Conservation (phyloP, 495 filamentous ascomycete genomes). For the Hypomontagnella monticulosa region DNA sequence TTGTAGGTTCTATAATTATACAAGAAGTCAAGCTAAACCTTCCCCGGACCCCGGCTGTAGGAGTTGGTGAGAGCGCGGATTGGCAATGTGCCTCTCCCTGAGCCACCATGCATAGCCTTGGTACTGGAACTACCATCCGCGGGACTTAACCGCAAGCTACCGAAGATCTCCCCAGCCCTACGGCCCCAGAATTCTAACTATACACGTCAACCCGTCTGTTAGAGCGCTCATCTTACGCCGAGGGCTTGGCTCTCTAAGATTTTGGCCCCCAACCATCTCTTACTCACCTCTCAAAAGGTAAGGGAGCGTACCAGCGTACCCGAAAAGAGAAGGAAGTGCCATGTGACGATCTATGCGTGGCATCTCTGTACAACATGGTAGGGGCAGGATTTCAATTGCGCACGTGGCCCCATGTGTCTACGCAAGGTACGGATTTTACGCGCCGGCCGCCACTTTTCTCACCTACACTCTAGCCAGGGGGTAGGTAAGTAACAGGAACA, state of each 20-base stretch:
- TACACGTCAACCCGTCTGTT: slow-evolving; percentile 7
- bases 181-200: slow-evolving; percentile 16
- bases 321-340: slow-evolving; percentile 5
- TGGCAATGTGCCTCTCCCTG: slow-evolving; percentile 1
- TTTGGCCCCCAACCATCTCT: neutral
- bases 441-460: slow-evolving; percentile 25
- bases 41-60: neutral
- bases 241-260: too few relatives aligned
- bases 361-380: neutral
- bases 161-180: slow-evolving; percentile 19
- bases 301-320: neutral
- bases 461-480: neutral
- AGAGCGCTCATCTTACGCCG: neutral
- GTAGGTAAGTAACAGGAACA: slow-evolving; percentile 7
- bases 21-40: neutral
- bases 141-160: too few relatives aligned
- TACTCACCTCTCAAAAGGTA: too few relatives aligned
- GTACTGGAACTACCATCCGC: too few relatives aligned
- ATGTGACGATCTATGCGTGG: slow-evolving; percentile 11
- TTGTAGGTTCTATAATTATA: slow-evolving; percentile 29
- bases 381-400: slow-evolving; percentile 7
- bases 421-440: neutral
- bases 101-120: slow-evolving; percentile 10
- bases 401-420: slow-evolving; percentile 31
- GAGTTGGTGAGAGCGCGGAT: slow-evolving; percentile 1